These are phyloP conservation scores for Amylocarpus encephaloides DNA, from an alignment of 2,329 filamentous ascomycete genomes.

Conservation along the genomic window DNA sequence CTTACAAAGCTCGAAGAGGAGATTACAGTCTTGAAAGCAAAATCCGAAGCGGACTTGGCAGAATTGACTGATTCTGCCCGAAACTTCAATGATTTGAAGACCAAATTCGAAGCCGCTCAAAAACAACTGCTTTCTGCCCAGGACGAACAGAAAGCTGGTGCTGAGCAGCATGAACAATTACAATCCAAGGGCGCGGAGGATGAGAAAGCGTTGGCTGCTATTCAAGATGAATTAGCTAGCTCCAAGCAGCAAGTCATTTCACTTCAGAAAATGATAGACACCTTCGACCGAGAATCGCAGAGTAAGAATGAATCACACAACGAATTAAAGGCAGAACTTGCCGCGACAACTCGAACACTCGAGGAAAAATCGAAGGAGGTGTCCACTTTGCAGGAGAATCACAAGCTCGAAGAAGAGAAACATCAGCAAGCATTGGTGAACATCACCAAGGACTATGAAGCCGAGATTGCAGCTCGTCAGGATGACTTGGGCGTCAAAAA, in stretches of 20 bases:
- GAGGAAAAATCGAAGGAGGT: slow-evolving; percentile 31
- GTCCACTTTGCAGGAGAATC: slow-evolving; percentile 46
- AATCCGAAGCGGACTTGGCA: slow-evolving; percentile 33
- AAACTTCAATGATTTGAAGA: slow-evolving; percentile 45
- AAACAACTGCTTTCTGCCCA: slow-evolving; percentile 39
- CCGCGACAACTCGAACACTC: slow-evolving; percentile 22
- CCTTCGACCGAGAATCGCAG: slow-evolving; percentile 38
- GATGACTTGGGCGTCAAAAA: slow-evolving; percentile 59
- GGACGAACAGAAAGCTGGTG: slow-evolving; percentile 20
- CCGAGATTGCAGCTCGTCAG: slow-evolving; percentile 57
- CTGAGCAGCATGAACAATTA: slow-evolving; percentile 33
- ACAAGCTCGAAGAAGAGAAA: slow-evolving; percentile 46
- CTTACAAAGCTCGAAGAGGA: slow-evolving; percentile 47
- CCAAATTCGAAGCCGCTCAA: slow-evolving; percentile 37
- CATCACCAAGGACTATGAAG: slow-evolving; percentile 55
- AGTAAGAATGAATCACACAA: slow-evolving; percentile 27
- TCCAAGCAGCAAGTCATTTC: slow-evolving; percentile 41
- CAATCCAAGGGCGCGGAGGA: slow-evolving; percentile 38
- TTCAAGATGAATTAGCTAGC: slow-evolving; percentile 24
- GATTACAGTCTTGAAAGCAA: slow-evolving; percentile 44
- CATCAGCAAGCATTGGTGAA: slow-evolving; percentile 53
- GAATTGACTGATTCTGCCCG: slow-evolving; percentile 17
- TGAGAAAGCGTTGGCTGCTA: slow-evolving; percentile 40
- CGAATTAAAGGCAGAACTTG: slow-evolving; percentile 28
- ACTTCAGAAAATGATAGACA: slow-evolving; percentile 44